phyloP scores from a whole-genome alignment of 1,139 yeast genomes.

The Geotrichum carabidarum region DNA sequence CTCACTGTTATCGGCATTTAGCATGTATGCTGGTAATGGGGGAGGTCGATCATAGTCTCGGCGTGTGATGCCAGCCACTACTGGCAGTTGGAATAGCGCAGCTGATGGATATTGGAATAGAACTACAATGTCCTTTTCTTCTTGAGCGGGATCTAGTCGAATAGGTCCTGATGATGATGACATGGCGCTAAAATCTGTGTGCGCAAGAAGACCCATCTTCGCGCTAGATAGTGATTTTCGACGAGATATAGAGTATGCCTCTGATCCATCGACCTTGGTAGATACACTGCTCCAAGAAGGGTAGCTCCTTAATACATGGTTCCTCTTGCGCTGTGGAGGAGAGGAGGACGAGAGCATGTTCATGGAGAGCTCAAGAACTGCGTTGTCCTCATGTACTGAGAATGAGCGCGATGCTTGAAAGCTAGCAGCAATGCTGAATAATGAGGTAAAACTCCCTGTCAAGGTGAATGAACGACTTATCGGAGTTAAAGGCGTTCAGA shows the following conservation, averaged over 20 bases:
- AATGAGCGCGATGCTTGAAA: too few species aligned
- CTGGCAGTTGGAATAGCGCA: constrained; percentile 5
- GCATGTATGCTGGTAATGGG: background rate
- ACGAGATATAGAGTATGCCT: background rate
- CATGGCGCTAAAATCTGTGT: too few species aligned
- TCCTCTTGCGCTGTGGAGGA: background rate
- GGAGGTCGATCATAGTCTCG: background rate
- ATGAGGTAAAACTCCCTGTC: too few species aligned
- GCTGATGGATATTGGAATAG: background rate
- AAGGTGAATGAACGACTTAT: too few species aligned
- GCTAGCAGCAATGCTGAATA: too few species aligned
- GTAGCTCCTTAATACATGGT: constrained; percentile 6
- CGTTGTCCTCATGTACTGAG: too few species aligned
- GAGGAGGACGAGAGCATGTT: too few species aligned
- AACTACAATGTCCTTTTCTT: background rate
- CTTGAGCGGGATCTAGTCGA: background rate
- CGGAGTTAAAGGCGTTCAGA: too few species aligned
- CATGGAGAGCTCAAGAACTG: too few species aligned
- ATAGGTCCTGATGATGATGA: background rate
- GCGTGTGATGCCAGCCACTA: background rate
- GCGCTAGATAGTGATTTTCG: background rate
- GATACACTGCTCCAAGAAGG: constrained; percentile 15
- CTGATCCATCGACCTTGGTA: constrained; percentile 7
- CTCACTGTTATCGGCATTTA: background rate
- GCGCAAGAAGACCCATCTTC: background rate